Conservation (phyloP, 768 basidiomycete species). For the Fomitopsis pulvina region DNA sequence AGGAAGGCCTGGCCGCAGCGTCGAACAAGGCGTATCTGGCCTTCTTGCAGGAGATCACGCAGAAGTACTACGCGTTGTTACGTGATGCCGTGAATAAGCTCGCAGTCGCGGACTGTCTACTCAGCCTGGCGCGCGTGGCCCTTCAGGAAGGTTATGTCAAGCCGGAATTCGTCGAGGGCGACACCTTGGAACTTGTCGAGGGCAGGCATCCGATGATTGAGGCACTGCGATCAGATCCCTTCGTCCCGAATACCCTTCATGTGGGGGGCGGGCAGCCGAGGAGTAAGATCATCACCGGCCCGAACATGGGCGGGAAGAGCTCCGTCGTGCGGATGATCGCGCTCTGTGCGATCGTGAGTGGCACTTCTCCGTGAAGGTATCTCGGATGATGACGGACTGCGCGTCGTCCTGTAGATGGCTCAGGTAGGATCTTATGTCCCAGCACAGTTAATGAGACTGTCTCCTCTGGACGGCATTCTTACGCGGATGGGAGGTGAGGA, state of each 20-base stretch:
- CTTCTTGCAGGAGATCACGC: slow-evolving; percentile 66
- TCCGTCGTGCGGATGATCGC: slow-evolving; percentile 77
- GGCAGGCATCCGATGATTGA: slow-evolving; percentile 95
- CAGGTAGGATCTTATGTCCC: slow-evolving; percentile 96
- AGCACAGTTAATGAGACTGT: slow-evolving; percentile 62
- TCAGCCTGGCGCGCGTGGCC: slow-evolving; percentile 78
- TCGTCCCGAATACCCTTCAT: slow-evolving; percentile 74
- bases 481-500: slow-evolving; percentile 86
- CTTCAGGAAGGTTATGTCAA: slow-evolving; percentile 70
- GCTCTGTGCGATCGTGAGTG: slow-evolving; percentile 48
- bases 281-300: slow-evolving; percentile 75
- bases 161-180: slow-evolving; percentile 66
- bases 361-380: background rate
- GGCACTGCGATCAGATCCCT: slow-evolving; percentile 66
- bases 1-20: slow-evolving; percentile 64
- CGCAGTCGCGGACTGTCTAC: slow-evolving; percentile 80
- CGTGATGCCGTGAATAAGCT: slow-evolving; percentile 75
- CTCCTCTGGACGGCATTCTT: slow-evolving; percentile 78
- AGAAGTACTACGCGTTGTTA: slow-evolving; percentile 61
- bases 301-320: slow-evolving; percentile 88
- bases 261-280: slow-evolving; percentile 51
- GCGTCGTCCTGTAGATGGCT: slow-evolving; percentile 39
- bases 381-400: background rate
- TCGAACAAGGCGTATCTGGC: slow-evolving; percentile 56
- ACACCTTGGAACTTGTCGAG: slow-evolving; percentile 64